A percentile compares a stretch with the other conserved stretches of the same genome.
These are phyloP conservation scores for Mortierella sp. DNA, from an alignment of 371 early-diverging fungal genomes.

Conservation along the genomic window DNA sequence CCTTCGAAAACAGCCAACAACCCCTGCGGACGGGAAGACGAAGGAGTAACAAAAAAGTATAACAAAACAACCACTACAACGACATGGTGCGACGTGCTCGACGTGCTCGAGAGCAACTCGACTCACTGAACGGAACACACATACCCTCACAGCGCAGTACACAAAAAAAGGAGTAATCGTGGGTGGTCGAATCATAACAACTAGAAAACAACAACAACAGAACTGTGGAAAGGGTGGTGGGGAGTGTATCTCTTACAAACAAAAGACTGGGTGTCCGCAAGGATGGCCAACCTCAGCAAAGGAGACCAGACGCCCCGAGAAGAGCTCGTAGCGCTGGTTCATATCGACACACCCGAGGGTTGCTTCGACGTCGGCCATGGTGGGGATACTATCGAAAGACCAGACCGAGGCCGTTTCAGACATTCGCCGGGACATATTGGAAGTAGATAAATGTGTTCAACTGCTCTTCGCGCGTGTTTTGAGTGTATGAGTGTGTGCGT, in stretches of 20 bases:
- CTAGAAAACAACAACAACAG: background rate
- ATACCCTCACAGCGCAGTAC: background rate
- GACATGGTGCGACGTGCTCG: background rate
- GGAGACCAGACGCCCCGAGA: slow-evolving; percentile 51
- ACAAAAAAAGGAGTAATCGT: background rate
- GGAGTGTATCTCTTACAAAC: slow-evolving; percentile 35
- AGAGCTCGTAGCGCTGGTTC: slow-evolving; percentile 57
- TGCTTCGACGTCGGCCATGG: slow-evolving; percentile 59
- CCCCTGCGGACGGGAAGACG: background rate
- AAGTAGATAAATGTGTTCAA: too few species aligned
- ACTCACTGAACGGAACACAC: background rate
- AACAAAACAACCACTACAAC: background rate
- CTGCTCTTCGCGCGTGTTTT: background rate
- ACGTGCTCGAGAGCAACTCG: background rate
- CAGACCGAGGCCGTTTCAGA: slow-evolving; percentile 50
- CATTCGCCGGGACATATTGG: slow-evolving; percentile 57
- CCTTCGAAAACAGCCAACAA: background rate
- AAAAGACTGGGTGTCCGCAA: slow-evolving; percentile 58
- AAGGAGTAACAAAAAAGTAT: background rate
- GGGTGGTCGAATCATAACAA: too few species aligned
- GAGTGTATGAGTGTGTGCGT: background rate
- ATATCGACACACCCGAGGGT: slow-evolving; percentile 57
- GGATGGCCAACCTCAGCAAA: slow-evolving; percentile 58
- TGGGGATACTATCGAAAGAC: slow-evolving; percentile 57
- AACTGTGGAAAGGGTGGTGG: background rate